Conservation (phyloP, 805 yeast species). For the Vanderwaltozyma verrucispora region DNA sequence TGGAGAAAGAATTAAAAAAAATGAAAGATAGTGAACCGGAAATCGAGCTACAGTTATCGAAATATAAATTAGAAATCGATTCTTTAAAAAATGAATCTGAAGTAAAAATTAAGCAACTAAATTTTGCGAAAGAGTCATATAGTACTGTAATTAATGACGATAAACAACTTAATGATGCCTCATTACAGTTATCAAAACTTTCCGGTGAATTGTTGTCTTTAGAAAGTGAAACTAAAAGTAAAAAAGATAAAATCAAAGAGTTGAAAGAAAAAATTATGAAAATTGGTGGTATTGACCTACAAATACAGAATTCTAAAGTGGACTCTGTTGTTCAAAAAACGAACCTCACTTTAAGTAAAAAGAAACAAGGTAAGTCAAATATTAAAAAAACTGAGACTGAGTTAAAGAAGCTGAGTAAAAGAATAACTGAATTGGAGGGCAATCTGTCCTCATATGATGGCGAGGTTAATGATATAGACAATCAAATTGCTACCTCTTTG, state of each 20-base stretch:
- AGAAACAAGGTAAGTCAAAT: constrained; percentile 45
- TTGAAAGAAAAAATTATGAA: constrained; percentile 75
- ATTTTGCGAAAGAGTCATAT: constrained; percentile 24
- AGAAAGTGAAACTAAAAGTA: constrained; percentile 41
- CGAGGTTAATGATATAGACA: constrained; percentile 24
- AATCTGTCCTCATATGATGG: constrained; percentile 37
- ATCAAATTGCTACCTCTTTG: constrained; percentile 27
- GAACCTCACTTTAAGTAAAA: constrained; percentile 46
- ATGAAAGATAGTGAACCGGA: constrained; percentile 62
- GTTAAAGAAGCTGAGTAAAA: constrained; percentile 42
- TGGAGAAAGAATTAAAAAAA: constrained; percentile 47
- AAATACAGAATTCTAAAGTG: constrained; percentile 72
- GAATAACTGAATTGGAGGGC: constrained; percentile 34
- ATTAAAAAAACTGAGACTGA: constrained; percentile 56
- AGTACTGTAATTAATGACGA: constrained; percentile 21
- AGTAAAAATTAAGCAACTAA: constrained; percentile 35
- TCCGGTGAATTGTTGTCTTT: constrained; percentile 36
- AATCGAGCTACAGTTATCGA: constrained; percentile 50
- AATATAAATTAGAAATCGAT: constrained; percentile 52
- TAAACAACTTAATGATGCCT: constrained; percentile 11
- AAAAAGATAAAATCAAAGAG: constrained; percentile 42
- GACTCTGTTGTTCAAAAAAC: constrained; percentile 61
- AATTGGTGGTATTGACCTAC: constrained; percentile 81
- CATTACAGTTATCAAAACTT: constrained; percentile 22
- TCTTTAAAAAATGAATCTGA: constrained; percentile 44